Conservation (phyloP, 805 yeast genomes). For the Pichia scutulata region DNA sequence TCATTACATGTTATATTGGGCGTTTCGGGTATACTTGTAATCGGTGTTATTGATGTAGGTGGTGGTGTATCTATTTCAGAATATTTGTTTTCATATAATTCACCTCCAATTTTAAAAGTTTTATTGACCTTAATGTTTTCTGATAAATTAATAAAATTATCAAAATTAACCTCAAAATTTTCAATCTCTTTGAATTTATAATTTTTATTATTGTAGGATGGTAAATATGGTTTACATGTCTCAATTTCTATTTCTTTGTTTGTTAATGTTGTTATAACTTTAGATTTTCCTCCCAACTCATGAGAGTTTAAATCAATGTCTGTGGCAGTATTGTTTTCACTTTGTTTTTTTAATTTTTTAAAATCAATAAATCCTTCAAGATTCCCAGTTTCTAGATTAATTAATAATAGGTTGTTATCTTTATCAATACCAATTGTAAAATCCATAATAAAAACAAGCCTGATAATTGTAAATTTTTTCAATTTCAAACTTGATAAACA, state of each 20-base stretch:
- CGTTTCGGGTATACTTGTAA: background rate
- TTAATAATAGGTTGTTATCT: slow-evolving; percentile 17
- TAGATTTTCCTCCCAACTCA: background rate
- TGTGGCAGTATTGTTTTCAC: background rate
- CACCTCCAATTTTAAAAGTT: slow-evolving; percentile 1
- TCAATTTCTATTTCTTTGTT: slow-evolving; percentile 43
- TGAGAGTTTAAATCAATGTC: background rate
- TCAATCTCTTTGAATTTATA: slow-evolving; percentile 18
- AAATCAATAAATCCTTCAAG: slow-evolving; percentile 3
- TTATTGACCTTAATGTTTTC: background rate
- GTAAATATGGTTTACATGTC: slow-evolving; percentile 34
- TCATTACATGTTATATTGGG: background rate
- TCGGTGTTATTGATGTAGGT: background rate
- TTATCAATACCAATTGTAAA: slow-evolving; percentile 19
- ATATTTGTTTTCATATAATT: background rate
- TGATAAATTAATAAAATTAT: background rate
- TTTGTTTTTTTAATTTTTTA: background rate
- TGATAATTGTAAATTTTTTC: slow-evolving; percentile 12
- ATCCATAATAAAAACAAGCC: slow-evolving; percentile 1
- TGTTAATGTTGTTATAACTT: background rate
- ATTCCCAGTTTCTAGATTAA: slow-evolving; percentile 15
- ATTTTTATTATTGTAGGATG: slow-evolving; percentile 20
- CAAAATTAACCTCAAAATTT: background rate
- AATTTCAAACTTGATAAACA: slow-evolving; percentile 32
- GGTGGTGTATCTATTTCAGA: background rate